phyloP scores from a whole-genome alignment of 2,329 filamentous ascomycete species.

The Trichothecium roseum region DNA sequence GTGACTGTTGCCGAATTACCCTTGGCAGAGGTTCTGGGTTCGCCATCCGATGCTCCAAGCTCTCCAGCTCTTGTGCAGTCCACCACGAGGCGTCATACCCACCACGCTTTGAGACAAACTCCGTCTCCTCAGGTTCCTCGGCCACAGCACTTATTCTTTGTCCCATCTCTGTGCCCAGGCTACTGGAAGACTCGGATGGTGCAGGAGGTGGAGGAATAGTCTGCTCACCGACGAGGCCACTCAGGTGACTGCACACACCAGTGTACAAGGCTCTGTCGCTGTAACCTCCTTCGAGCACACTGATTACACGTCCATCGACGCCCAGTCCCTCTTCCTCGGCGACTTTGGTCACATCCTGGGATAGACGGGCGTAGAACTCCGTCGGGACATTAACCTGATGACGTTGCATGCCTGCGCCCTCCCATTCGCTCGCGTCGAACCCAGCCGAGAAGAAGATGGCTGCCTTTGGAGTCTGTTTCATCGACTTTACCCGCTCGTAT shows the following conservation, averaged over 20 bases:
- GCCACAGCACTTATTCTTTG: slow-evolving; percentile 34
- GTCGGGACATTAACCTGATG: slow-evolving; percentile 95
- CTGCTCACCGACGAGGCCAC: slow-evolving; percentile 60
- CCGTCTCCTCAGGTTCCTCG: slow-evolving; percentile 14
- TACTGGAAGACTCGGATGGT: slow-evolving; percentile 19
- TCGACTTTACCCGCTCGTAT: slow-evolving; percentile 50
- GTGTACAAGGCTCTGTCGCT: slow-evolving; percentile 84
- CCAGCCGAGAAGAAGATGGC: slow-evolving; percentile 93
- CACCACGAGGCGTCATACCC: slow-evolving; percentile 64
- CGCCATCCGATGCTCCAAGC: slow-evolving; percentile 52
- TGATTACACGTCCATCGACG: slow-evolving; percentile 79
- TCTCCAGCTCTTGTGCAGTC: slow-evolving; percentile 53
- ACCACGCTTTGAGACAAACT: slow-evolving; percentile 19
- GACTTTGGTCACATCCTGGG: slow-evolving; percentile 71
- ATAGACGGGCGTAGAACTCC: slow-evolving; percentile 88
- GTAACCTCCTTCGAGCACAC: slow-evolving; percentile 91
- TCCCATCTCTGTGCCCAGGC: slow-evolving; percentile 49
- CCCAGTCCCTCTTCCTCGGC: slow-evolving; percentile 69
- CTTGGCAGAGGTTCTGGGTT: slow-evolving; percentile 37
- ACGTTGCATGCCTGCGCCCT: slow-evolving; percentile 84
- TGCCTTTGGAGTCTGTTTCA: slow-evolving; percentile 58
- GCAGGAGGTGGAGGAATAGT: slow-evolving; percentile 6
- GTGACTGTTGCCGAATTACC: slow-evolving; percentile 43
- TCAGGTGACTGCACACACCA: slow-evolving; percentile 82
- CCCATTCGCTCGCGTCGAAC: slow-evolving; percentile 95